These are phyloP conservation scores for Epicoccum nigrum DNA, from an alignment of 2,329 filamentous ascomycete genomes.

Conservation along the genomic window DNA sequence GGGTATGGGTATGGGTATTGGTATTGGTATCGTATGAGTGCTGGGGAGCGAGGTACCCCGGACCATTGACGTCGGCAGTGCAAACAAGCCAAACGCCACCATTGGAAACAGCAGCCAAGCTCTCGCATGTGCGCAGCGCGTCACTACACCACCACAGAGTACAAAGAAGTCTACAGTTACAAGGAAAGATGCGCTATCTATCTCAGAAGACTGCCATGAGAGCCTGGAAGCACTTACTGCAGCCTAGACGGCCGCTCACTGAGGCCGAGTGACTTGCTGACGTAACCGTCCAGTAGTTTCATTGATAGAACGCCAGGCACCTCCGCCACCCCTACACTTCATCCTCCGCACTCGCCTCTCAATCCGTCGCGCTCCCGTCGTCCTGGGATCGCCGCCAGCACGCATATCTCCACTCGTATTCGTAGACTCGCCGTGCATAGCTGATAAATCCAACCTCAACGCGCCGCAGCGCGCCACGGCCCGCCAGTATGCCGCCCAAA, in stretches of 20 bases:
- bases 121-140: neutral
- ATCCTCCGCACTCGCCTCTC: neutral
- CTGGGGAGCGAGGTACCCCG: neutral
- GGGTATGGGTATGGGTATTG: conserved; percentile 10
- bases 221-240: neutral
- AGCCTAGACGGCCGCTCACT: neutral
- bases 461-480: conserved; percentile 24
- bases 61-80: conserved; percentile 28
- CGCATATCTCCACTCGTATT: neutral
- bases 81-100: conserved; percentile 28
- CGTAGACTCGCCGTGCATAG: conserved; percentile 40
- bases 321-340: conserved; percentile 8
- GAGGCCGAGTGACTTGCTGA: conserved; percentile 3
- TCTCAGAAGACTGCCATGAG: neutral
- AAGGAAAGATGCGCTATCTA: neutral
- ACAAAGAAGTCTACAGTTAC: neutral
- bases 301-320: conserved; percentile 6
- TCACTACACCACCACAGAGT: neutral
- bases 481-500: conserved; percentile 51
- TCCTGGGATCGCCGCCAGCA: neutral
- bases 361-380: neutral
- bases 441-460: neutral
- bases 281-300: conserved; percentile 8
- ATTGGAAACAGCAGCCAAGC: neutral
- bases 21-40: conserved; percentile 2